These are phyloP conservation scores for Hymenoscyphus scutula DNA, from an alignment of 2,329 filamentous ascomycete species.

Conservation along the genomic window DNA sequence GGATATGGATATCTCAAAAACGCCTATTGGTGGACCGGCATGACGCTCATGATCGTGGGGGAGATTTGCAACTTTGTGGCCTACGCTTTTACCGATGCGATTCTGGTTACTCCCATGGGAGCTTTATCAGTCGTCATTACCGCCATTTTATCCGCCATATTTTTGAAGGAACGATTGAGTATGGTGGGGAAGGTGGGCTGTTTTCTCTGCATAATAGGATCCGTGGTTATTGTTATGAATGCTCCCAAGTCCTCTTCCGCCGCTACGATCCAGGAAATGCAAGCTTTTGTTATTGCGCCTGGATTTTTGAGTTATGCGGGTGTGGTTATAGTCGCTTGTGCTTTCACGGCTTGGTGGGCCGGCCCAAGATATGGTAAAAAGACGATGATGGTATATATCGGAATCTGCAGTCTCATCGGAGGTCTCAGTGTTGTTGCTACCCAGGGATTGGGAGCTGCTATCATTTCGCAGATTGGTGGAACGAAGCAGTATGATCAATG, in stretches of 20 bases:
- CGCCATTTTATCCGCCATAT: conserved; percentile 87
- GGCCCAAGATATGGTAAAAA: conserved; percentile 90
- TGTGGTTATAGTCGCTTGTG: conserved; percentile 71
- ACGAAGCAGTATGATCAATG: conserved; percentile 92
- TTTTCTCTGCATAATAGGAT: conserved; percentile 91
- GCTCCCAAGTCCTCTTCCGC: conserved; percentile 85
- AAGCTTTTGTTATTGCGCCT: conserved; percentile 78
- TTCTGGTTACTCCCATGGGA: conserved; percentile 88
- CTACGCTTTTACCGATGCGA: conserved; percentile 95
- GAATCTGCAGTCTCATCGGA: conserved; percentile 92
- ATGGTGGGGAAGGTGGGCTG: conserved; percentile 96
- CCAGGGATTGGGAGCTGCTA: conserved; percentile 86
- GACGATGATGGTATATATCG: conserved; percentile 96
- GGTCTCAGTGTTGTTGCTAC: conserved; percentile 93
- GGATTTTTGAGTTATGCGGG: conserved; percentile 85
- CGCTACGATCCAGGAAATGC: conserved; percentile 86
- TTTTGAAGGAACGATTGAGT: conserved; percentile 91
- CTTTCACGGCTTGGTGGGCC: conserved; percentile 72
- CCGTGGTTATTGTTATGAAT: conserved; percentile 91
- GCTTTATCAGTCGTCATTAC: conserved; percentile 91
- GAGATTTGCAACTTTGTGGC: conserved; percentile 97
- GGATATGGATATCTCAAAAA: conserved; percentile 98
- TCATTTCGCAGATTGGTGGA: conserved; percentile 81
- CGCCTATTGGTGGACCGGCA: conserved; percentile 89
- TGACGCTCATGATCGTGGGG: conserved; percentile 95